Conservation (phyloP, 345 rosid genomes). For the Bruguiera gymnorhiza region DNA sequence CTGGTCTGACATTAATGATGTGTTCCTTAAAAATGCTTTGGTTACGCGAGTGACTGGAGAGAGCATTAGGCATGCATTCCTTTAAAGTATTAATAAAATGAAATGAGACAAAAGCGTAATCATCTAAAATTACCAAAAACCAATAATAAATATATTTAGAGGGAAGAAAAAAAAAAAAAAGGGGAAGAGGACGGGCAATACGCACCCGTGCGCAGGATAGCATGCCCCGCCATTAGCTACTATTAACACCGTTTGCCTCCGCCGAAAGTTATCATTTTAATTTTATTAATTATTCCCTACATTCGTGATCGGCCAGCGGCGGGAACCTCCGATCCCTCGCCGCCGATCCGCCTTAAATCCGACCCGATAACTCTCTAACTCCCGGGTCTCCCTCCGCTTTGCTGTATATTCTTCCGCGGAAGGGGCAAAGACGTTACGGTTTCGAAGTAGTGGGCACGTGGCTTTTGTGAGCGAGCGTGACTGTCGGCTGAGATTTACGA, state of each 20-base stretch:
- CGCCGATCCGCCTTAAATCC: conserved; percentile 33
- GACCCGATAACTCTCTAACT: background rate
- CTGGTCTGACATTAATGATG: too few relatives aligned
- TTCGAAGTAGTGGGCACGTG: background rate
- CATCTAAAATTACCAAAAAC: too few relatives aligned
- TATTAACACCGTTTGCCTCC: conserved; percentile 48
- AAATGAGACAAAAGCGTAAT: too few relatives aligned
- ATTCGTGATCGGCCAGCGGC: conserved; percentile 47
- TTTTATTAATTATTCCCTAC: conserved; percentile 25
- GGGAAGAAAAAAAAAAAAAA: background rate
- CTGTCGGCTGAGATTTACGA: conserved; percentile 32
- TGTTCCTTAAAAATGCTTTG: too few relatives aligned
- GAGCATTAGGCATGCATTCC: too few relatives aligned
- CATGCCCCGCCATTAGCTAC: conserved; percentile 38
- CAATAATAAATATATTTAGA: too few relatives aligned
- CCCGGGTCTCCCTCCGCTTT: conserved; percentile 12
- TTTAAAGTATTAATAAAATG: too few relatives aligned
- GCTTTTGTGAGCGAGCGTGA: conserved; percentile 18
- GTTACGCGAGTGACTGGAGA: too few relatives aligned
- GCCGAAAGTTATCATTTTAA: conserved; percentile 44
- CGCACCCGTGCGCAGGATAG: conserved; percentile 31
- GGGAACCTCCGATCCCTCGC: conserved; percentile 37
- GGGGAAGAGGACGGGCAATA: conserved; percentile 15
- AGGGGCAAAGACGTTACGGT: background rate
- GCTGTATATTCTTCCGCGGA: background rate